These are phyloP conservation scores for Diversispora eburnea DNA, from an alignment of 192 early-diverging fungal species.

Conservation along the genomic window DNA sequence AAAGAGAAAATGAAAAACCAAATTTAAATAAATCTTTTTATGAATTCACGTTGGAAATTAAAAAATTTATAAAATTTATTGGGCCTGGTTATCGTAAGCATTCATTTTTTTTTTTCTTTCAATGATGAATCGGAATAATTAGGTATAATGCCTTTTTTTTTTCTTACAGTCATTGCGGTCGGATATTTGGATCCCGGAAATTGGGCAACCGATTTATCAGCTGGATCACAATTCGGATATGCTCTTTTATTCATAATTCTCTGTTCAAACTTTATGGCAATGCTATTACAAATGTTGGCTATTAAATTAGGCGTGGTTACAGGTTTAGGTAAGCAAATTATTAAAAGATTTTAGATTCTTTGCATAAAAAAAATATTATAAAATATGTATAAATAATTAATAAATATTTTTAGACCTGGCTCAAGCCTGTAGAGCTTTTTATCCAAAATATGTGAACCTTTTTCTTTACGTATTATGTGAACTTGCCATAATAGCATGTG, in stretches of 20 bases:
- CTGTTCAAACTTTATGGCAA: slow-evolving; percentile 71
- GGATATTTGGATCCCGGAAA: slow-evolving; percentile 82
- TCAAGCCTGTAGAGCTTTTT: slow-evolving; percentile 60
- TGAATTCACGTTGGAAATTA: no score
- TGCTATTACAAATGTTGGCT: slow-evolving; percentile 72
- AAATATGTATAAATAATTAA: not conserved
- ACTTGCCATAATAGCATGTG: slow-evolving; percentile 75
- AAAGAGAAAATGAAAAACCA: no score
- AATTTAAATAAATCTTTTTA: no score
- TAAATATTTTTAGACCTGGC: slow-evolving; percentile 55
- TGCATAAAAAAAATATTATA: not conserved
- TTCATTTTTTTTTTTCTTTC: no score
- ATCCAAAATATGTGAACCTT: slow-evolving; percentile 57
- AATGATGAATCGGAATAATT: no score
- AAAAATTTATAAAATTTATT: no score
- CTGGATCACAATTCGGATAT: slow-evolving; percentile 77
- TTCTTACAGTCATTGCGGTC: slow-evolving; percentile 44
- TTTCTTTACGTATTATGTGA: slow-evolving; percentile 73
- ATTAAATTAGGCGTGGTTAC: slow-evolving; percentile 78
- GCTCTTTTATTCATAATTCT: slow-evolving; percentile 69
- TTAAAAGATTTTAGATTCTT: not conserved
- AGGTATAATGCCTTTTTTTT: no score
- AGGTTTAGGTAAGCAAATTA: slow-evolving; percentile 43
- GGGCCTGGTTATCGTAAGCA: no score
- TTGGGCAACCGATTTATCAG: slow-evolving; percentile 81